Conservation (phyloP, 1,284 basidiomycete species). For the Prillingera fragicola region DNA sequence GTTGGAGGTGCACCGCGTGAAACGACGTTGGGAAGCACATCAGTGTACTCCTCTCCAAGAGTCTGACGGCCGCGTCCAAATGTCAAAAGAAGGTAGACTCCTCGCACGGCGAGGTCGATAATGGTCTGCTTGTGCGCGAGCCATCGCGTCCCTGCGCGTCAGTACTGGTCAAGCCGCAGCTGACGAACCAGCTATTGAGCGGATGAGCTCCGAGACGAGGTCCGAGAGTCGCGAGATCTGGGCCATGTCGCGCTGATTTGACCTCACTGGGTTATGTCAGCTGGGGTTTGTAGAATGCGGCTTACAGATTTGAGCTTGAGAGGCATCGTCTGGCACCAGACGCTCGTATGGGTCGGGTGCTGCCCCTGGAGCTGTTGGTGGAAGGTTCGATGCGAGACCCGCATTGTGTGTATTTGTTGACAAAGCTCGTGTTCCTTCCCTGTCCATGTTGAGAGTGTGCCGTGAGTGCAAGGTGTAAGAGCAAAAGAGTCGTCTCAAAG, state of each 20-base stretch:
- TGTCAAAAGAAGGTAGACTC: slow-evolving; percentile 70
- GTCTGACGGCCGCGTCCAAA: slow-evolving; percentile 75
- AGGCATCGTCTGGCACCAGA: slow-evolving; percentile 31
- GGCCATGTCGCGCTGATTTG: slow-evolving; percentile 76
- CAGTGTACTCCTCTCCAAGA: slow-evolving; percentile 85
- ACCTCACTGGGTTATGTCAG: slow-evolving; percentile 74
- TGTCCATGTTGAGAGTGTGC: slow-evolving; percentile 10
- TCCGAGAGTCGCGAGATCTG: slow-evolving; percentile 70
- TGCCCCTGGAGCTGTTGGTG: slow-evolving; percentile 3
- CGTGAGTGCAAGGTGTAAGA: neutral
- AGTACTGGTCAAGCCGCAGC: no score
- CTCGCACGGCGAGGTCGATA: slow-evolving; percentile 64
- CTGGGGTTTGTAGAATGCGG: slow-evolving; percentile 71
- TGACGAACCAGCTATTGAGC: slow-evolving; percentile 67
- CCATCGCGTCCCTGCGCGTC: slow-evolving; percentile 70
- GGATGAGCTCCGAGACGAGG: slow-evolving; percentile 65
- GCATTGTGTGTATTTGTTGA: slow-evolving; percentile 1
- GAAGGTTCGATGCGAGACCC: neutral
- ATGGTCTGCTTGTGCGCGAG: slow-evolving; percentile 75
- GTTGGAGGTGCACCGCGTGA: slow-evolving; percentile 17
- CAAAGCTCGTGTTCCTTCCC: slow-evolving; percentile 9
- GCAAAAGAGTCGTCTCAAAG: no score
- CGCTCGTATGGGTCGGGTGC: slow-evolving; percentile 20
- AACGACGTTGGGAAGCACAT: slow-evolving; percentile 66
- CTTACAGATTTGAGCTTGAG: slow-evolving; percentile 77